phyloP scores from a whole-genome alignment of 176 grass and related monocot species.

The Oryza glaberrima region DNA sequence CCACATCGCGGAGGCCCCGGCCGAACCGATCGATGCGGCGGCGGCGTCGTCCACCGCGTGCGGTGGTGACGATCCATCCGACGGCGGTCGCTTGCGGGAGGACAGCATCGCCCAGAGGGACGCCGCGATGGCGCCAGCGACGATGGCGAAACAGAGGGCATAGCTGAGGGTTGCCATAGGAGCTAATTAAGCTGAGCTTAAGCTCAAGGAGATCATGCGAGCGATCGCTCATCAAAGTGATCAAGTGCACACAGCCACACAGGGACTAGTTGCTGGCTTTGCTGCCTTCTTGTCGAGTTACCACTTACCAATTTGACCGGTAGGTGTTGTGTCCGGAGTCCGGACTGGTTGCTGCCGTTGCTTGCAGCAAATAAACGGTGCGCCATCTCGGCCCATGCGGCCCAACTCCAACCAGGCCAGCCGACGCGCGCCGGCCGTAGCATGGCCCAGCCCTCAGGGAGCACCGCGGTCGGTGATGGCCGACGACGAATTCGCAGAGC shows the following conservation, averaged over 20 bases:
- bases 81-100: neutral
- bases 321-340: neutral
- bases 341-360: neutral
- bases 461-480: no score
- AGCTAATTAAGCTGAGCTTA: neutral
- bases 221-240: neutral
- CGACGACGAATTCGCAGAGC: no score
- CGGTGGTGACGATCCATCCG: neutral
- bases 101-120: slow-evolving; percentile 19
- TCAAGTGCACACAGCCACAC: no score
- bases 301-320: neutral
- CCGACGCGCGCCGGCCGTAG: no score
- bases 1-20: slow-evolving; percentile 8
- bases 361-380: neutral
- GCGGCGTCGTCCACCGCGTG: neutral
- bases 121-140: slow-evolving; percentile 29
- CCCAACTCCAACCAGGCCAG: neutral
- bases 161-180: neutral
- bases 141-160: slow-evolving; percentile 35
- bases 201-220: no score
- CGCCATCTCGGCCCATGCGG: neutral
- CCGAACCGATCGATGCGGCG: neutral
- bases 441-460: no score
- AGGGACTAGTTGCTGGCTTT: neutral
- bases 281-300: neutral